Conservation (phyloP, 2,329 filamentous ascomycete species). For the Botrytis byssoidea region DNA sequence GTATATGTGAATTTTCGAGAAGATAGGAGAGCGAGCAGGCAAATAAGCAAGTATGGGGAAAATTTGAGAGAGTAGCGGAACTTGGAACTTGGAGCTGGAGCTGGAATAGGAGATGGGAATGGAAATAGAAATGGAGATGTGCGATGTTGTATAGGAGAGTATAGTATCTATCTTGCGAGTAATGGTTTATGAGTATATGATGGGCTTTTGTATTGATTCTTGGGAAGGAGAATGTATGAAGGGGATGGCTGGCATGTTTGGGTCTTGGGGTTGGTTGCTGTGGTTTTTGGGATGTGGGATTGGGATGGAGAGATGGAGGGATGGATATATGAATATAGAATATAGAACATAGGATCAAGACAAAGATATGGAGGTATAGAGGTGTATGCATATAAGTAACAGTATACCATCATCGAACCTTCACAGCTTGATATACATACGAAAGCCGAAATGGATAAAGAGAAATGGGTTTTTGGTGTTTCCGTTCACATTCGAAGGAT, state of each 20-base stretch:
- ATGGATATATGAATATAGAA: too few species aligned
- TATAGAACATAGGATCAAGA: too few species aligned
- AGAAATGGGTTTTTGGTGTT: neutral
- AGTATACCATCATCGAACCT: neutral
- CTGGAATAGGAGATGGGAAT: neutral
- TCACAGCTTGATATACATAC: too few species aligned
- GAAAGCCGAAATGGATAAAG: neutral
- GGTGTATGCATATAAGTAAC: neutral
- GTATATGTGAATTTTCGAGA: too few species aligned
- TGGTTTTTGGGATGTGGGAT: neutral
- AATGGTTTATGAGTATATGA: neutral
- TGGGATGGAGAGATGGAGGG: neutral
- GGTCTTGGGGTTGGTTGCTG: neutral
- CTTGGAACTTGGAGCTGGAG: neutral
- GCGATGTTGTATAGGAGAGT: neutral
- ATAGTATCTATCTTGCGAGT: neutral
- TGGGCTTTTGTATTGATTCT: neutral
- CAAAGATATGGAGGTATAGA: neutral
- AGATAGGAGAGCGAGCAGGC: neutral
- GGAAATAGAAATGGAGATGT: neutral
- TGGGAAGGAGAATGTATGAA: neutral
- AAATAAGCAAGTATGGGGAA: neutral
- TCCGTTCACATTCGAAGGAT: neutral
- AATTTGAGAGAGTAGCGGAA: neutral
- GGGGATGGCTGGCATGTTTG: rapidly evolving